Conservation (phyloP, 768 basidiomycete genomes). For the Amanita muscaria region DNA sequence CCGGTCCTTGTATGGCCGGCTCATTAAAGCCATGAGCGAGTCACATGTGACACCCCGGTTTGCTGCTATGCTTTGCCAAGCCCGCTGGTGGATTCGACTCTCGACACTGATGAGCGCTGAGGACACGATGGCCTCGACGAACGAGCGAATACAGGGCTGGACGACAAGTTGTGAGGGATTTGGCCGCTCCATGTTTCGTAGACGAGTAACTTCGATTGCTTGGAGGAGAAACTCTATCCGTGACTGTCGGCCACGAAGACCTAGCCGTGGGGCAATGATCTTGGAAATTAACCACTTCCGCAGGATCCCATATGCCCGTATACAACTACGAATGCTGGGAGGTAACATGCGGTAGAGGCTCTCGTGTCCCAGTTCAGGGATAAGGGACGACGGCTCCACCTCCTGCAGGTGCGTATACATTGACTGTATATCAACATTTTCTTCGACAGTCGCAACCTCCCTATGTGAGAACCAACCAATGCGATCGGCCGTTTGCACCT, state of each 20-base stretch:
- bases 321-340: conserved; percentile 65
- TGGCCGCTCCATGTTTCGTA: conserved; percentile 41
- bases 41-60: conserved; percentile 55
- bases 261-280: conserved; percentile 55
- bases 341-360: conserved; percentile 67
- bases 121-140: conserved; percentile 67
- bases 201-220: conserved; percentile 66
- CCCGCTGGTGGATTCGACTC: conserved; percentile 67
- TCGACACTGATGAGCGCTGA: conserved; percentile 75
- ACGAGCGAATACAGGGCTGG: conserved; percentile 64
- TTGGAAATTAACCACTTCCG: conserved; percentile 75
- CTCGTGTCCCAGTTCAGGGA: conserved; percentile 64
- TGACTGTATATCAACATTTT: conserved; percentile 69
- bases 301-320: conserved; percentile 66
- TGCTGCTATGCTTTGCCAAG: conserved; percentile 69
- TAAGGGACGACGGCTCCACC: conserved; percentile 61
- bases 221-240: conserved; percentile 67
- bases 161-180: conserved; percentile 34
- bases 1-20: conserved; percentile 37
- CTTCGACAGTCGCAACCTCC: conserved; percentile 46
- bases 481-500: conserved; percentile 72
- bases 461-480: conserved; percentile 68
- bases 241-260: conserved; percentile 52
- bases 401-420: conserved; percentile 69
- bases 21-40: conserved; percentile 47